A percentile compares a stretch with the other conserved stretches of the same genome.
These are phyloP conservation scores for Ogataea allantospora DNA, from an alignment of 805 yeast genomes.

Conservation along the genomic window DNA sequence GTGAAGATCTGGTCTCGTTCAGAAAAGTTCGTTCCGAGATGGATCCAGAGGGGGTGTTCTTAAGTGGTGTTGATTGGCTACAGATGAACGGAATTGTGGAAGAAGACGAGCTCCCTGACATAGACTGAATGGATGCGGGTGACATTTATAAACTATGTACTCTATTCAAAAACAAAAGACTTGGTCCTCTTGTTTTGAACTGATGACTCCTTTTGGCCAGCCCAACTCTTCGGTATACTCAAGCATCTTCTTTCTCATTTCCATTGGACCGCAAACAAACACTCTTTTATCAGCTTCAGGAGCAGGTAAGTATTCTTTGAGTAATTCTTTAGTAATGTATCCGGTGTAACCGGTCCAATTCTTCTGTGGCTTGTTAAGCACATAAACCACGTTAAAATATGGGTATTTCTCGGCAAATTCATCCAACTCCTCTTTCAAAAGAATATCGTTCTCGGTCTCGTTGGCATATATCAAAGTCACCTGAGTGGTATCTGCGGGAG, in stretches of 20 bases:
- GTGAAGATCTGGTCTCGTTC: conserved; percentile 61
- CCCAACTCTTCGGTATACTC: conserved; percentile 57
- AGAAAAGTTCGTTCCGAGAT: conserved; percentile 60
- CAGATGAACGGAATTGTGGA: conserved; percentile 69
- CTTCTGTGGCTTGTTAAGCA: conserved; percentile 49
- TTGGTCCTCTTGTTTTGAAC: conserved; percentile 36
- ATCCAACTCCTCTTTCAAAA: conserved; percentile 69
- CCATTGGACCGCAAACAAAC: conserved; percentile 74
- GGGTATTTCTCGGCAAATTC: conserved; percentile 65
- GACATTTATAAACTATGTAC: conserved; percentile 5
- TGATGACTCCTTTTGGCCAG: conserved; percentile 43
- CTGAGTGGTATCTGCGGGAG: conserved; percentile 62
- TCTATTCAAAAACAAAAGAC: conserved; percentile 34
- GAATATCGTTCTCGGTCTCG: conserved; percentile 73
- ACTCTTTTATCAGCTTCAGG: conserved; percentile 51
- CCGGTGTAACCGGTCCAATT: conserved; percentile 65
- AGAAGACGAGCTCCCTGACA: conserved; percentile 16
- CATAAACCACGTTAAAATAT: conserved; percentile 57
- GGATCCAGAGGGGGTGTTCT: conserved; percentile 82
- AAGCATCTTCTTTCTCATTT: conserved; percentile 55
- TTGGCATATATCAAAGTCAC: conserved; percentile 68
- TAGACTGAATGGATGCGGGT: neutral
- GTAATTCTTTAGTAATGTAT: conserved; percentile 55
- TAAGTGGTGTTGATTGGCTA: conserved; percentile 80
- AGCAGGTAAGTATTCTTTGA: conserved; percentile 51